phyloP scores from a whole-genome alignment of 2,329 filamentous ascomycete genomes.

The Claviceps cyperi region DNA sequence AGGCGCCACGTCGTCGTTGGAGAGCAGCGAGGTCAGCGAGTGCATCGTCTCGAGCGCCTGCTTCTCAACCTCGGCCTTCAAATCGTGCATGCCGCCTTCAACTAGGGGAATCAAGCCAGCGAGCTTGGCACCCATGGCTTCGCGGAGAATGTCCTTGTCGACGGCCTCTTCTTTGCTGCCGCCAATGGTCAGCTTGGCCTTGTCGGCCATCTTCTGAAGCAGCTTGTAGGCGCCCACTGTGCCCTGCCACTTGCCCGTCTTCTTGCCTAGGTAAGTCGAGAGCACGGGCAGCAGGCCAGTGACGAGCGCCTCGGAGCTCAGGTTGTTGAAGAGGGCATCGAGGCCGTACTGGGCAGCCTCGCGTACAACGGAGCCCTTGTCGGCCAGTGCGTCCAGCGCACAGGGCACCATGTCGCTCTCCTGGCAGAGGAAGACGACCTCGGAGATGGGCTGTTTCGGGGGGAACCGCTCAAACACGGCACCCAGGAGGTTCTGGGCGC shows the following conservation, averaged over 20 bases:
- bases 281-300: constrained; percentile 69
- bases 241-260: constrained; percentile 93
- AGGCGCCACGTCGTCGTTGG: constrained; percentile 92
- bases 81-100: constrained; percentile 88
- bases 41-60: constrained; percentile 88
- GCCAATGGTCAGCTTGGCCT: constrained; percentile 74
- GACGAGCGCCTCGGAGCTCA: constrained; percentile 72
- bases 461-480: constrained; percentile 88
- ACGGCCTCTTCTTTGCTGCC: constrained; percentile 66
- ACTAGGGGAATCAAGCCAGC: constrained; percentile 81
- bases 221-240: constrained; percentile 75
- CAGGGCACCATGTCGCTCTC: constrained; percentile 58
- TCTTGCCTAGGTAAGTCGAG: constrained; percentile 61
- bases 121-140: constrained; percentile 78
- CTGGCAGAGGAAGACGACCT: constrained; percentile 70
- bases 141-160: constrained; percentile 78
- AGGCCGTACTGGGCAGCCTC: constrained; percentile 90
- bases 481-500: constrained; percentile 86
- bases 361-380: constrained; percentile 78
- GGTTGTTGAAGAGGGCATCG: constrained; percentile 69
- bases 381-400: constrained; percentile 72
- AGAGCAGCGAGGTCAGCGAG: constrained; percentile 73
- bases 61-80: constrained; percentile 80
- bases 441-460: constrained; percentile 58
- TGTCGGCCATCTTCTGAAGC: constrained; percentile 86